Evolutionary conservation across 192 early-diverging fungal genomes (phyloP).

Genomic region (Podila verticillata): DNA sequence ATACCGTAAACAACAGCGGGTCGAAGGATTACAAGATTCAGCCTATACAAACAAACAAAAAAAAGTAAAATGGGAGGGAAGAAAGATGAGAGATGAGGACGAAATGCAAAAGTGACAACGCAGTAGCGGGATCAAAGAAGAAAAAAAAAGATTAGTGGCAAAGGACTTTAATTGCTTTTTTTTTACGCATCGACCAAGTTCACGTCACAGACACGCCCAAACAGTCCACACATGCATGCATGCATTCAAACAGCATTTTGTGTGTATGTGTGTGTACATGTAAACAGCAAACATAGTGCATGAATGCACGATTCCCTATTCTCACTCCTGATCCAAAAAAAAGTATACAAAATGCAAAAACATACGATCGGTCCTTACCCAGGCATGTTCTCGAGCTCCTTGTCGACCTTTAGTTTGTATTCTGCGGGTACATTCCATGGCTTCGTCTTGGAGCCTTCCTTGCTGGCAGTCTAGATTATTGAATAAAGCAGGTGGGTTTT

Average conservation of each 20-base stretch:
- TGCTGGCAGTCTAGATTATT: constrained; percentile 41
- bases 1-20: constrained; percentile 91
- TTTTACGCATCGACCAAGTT: too few species aligned
- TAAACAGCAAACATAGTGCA: too few species aligned
- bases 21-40: constrained; percentile 86
- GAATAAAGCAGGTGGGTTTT: neutral
- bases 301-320: too few species aligned
- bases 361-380: constrained; percentile 56
- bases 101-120: neutral
- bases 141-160: neutral
- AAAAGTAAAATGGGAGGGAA: neutral
- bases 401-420: constrained; percentile 77
- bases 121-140: neutral
- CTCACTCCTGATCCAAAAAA: neutral
- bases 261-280: too few species aligned
- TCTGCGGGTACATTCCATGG: constrained; percentile 86
- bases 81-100: neutral
- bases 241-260: too few species aligned
- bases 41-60: constrained; percentile 45
- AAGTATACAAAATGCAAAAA: neutral
- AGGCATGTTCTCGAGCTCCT: constrained; percentile 79
- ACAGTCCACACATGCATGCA: too few species aligned
- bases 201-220: too few species aligned
- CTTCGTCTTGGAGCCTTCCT: constrained; percentile 75
- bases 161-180: too few species aligned